These are phyloP conservation scores for Hortiboletus campestris DNA, from an alignment of 768 basidiomycete species.

Conservation along the genomic window DNA sequence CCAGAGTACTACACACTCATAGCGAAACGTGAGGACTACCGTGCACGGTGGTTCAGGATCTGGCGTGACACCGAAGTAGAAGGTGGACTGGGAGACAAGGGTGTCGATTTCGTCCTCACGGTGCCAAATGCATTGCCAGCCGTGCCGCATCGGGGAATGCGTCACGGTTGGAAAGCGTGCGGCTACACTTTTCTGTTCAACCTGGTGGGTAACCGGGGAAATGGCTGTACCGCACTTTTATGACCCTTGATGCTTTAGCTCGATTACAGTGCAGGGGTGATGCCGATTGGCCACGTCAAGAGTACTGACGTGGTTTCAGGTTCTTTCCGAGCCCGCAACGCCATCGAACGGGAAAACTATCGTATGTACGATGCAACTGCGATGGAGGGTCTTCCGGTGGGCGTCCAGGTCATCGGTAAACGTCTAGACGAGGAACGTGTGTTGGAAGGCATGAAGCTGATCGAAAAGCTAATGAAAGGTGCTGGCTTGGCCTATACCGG, in stretches of 20 bases:
- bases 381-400: conserved; percentile 46
- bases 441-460: conserved; percentile 43
- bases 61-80: conserved; percentile 30
- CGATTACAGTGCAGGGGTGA: conserved; percentile 44
- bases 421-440: conserved; percentile 49
- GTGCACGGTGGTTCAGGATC: conserved; percentile 38
- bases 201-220: conserved; percentile 41
- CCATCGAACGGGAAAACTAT: conserved; percentile 39
- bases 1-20: conserved; percentile 51
- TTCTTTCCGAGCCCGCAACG: conserved; percentile 32
- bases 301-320: conserved; percentile 31
- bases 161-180: conserved; percentile 55
- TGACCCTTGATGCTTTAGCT: conserved; percentile 26
- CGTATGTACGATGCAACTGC: conserved; percentile 39
- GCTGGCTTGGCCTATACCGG: conserved; percentile 25
- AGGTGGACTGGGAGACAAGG: conserved; percentile 33
- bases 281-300: conserved; percentile 44
- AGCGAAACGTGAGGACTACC: conserved; percentile 42
- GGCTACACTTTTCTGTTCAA: conserved; percentile 70
- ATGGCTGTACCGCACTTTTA: background rate
- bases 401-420: conserved; percentile 42
- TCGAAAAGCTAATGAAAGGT: conserved; percentile 30
- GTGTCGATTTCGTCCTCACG: conserved; percentile 61
- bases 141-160: conserved; percentile 49
- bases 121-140: conserved; percentile 65